Percentiles rank a stretch among this genome's conserved stretches.
These are phyloP conservation scores for Cystobasidium onofrii DNA, from an alignment of 768 basidiomycete species.

Conservation along the genomic window DNA sequence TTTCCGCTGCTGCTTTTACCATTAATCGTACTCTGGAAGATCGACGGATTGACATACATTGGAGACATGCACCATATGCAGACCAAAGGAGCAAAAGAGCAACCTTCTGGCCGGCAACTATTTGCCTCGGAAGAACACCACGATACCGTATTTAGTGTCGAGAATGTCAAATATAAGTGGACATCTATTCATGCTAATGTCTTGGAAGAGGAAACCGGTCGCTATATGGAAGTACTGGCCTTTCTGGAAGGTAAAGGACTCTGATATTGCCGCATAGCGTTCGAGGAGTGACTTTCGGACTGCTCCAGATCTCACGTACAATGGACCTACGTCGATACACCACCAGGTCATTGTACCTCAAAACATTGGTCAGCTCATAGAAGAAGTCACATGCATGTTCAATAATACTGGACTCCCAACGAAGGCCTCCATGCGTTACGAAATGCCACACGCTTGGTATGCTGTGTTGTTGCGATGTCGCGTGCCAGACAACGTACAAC, in stretches of 20 bases:
- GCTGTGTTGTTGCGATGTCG: not conserved
- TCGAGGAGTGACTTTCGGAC: not conserved
- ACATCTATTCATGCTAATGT: not conserved
- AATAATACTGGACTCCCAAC: not conserved
- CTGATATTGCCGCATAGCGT: not conserved
- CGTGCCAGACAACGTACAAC: not conserved
- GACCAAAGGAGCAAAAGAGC: not conserved
- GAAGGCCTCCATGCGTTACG: not conserved
- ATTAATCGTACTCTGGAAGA: not conserved
- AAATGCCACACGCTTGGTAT: not conserved
- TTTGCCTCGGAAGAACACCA: not conserved
- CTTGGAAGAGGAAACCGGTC: not conserved
- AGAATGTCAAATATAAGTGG: not conserved
- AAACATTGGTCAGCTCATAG: not conserved
- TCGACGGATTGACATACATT: not conserved
- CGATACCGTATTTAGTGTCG: not conserved
- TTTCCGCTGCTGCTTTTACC: not conserved
- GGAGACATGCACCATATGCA: not conserved
- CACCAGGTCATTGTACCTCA: not conserved
- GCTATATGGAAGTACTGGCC: not conserved
- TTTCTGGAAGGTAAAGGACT: not conserved
- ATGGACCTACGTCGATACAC: not conserved
- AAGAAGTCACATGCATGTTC: not conserved
- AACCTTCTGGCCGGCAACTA: not conserved
- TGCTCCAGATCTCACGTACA: not conserved